A percentile compares a stretch with the other conserved stretches of the same genome.
These are phyloP conservation scores for Globisporangium orthogonon DNA, from an alignment of 352 stramenopile genomes.

Conservation along the genomic window DNA sequence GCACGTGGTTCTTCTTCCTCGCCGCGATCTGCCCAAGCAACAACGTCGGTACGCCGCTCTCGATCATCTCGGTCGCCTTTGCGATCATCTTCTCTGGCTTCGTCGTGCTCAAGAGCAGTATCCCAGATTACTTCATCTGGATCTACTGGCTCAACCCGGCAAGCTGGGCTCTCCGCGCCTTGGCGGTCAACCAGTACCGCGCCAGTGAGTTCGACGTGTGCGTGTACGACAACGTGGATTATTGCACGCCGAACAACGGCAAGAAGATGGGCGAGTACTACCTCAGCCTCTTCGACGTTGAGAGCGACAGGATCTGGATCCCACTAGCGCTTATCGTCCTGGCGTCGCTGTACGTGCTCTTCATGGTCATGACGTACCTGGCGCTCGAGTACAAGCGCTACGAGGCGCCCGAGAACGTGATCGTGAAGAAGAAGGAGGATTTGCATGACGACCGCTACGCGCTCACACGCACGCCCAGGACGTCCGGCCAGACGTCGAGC, in stretches of 20 bases:
- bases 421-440: conserved; percentile 12
- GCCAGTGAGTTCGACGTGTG: conserved; percentile 6
- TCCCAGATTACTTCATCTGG: conserved; percentile 33
- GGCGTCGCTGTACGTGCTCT: conserved; percentile 29
- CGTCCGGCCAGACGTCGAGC: not conserved
- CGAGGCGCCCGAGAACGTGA: conserved; percentile 22
- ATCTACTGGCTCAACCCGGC: conserved; percentile 25
- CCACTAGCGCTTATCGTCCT: conserved; percentile 27
- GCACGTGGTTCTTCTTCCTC: conserved; percentile 46
- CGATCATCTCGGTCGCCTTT: conserved; percentile 28
- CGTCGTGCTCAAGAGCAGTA: conserved; percentile 32
- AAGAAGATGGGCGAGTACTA: conserved; percentile 38
- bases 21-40: conserved; percentile 21
- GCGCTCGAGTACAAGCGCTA: conserved; percentile 14
- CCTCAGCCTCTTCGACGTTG: conserved; percentile 24
- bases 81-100: conserved; percentile 49
- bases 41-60: conserved; percentile 29
- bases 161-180: conserved; percentile 16
- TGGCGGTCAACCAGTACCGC: conserved; percentile 17
- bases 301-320: conserved; percentile 23
- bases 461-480: not conserved
- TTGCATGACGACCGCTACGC: conserved; percentile 5
- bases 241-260: conserved; percentile 11
- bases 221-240: conserved; percentile 9
- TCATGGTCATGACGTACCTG: conserved; percentile 26